A percentile compares a stretch with the other conserved stretches of the same genome.
Conservation (phyloP, 495 filamentous ascomycete species). For the Podospora australis region DNA sequence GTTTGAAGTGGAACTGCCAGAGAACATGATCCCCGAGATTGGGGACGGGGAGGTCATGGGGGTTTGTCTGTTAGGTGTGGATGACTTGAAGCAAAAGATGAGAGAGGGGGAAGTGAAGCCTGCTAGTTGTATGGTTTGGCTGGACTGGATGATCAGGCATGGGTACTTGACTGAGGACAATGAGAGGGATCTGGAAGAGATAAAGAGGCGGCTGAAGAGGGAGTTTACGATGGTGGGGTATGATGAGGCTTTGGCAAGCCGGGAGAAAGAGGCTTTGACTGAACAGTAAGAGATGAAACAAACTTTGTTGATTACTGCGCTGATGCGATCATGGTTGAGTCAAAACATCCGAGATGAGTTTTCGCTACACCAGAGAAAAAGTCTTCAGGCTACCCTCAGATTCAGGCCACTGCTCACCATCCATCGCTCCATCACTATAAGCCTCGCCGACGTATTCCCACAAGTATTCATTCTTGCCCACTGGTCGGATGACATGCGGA, state of each 20-base stretch:
- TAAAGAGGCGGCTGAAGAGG: neutral
- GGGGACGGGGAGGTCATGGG: neutral
- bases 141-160: neutral
- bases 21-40: neutral
- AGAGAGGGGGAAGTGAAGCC: constrained; percentile 2
- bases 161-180: neutral
- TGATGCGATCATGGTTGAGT: no score
- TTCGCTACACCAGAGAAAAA: no score
- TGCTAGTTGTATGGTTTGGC: neutral
- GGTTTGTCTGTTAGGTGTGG: neutral
- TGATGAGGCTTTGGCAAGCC: neutral
- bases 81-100: neutral
- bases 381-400: no score
- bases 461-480: no score
- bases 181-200: neutral
- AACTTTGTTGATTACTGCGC: no score
- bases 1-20: neutral
- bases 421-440: no score
- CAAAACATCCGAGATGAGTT: no score
- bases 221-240: neutral
- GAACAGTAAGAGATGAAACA: neutral
- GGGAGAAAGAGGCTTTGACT: neutral
- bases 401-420: no score
- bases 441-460: no score
- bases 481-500: no score